Conservation (phyloP, 305 asterid species). For the Withania somnifera region DNA sequence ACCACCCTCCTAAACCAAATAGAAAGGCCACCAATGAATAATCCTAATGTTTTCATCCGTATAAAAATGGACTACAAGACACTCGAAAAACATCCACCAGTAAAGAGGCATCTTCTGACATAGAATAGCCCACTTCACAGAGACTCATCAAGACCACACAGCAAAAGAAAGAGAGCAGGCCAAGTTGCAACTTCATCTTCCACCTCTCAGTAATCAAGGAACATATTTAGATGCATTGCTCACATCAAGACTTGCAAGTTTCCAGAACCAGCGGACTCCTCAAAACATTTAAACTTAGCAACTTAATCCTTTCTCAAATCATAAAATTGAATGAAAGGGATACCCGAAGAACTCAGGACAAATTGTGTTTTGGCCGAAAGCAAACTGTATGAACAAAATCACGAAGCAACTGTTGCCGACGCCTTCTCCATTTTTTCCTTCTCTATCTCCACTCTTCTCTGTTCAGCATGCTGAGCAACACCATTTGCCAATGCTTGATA, state of each 20-base stretch:
- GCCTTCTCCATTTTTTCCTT: conserved; percentile 67
- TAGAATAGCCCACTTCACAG: not conserved
- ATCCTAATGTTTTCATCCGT: conserved; percentile 4
- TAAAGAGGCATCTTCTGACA: conserved; percentile 7
- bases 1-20: conserved; percentile 19
- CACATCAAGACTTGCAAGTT: conserved; percentile 17
- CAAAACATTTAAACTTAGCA: conserved; percentile 13
- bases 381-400: conserved; percentile 8
- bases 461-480: conserved; percentile 92
- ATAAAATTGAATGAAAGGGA: conserved; percentile 19
- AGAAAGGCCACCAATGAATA: conserved; percentile 1
- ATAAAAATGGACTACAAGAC: conserved; percentile 5
- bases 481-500: conserved; percentile 90
- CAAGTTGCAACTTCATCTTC: conserved; percentile 20
- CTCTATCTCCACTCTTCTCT: conserved; percentile 70
- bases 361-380: conserved; percentile 3
- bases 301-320: conserved; percentile 20
- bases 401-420: conserved; percentile 37
- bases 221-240: conserved; percentile 7
- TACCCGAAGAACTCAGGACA: conserved; percentile 18
- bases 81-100: not conserved
- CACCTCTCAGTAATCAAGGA: conserved; percentile 1
- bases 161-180: not conserved
- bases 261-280: conserved; percentile 17
- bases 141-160: not conserved